These are phyloP conservation scores for Myxozyma neotropica DNA, from an alignment of 805 yeast genomes.

Conservation along the genomic window DNA sequence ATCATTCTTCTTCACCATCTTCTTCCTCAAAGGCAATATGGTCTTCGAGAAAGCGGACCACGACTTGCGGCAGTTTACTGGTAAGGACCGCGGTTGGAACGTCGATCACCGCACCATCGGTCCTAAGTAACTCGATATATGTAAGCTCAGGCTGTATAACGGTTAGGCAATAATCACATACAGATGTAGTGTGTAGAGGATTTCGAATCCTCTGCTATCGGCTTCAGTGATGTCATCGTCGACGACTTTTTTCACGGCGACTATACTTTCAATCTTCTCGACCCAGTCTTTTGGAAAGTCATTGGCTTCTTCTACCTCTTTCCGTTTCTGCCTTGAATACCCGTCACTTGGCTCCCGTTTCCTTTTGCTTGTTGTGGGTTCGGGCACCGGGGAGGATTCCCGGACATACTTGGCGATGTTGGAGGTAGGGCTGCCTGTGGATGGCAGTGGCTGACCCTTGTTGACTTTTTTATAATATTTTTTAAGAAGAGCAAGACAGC, in stretches of 20 bases:
- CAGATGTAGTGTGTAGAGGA: neutral
- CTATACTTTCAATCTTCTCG: neutral
- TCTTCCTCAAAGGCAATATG: slow-evolving; percentile 1
- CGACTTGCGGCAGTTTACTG: neutral
- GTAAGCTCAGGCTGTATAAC: neutral
- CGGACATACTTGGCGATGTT: neutral
- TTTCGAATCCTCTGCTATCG: neutral
- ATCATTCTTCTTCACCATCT: neutral
- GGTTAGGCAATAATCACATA: neutral
- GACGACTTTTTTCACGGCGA: neutral
- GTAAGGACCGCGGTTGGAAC: neutral
- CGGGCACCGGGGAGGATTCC: neutral
- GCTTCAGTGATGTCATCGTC: neutral
- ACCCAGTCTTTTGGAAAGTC: neutral
- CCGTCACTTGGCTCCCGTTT: neutral
- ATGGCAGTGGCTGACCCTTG: neutral
- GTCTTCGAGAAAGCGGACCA: neutral
- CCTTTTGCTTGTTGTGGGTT: neutral
- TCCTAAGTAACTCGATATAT: neutral
- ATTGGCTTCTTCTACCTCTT: neutral
- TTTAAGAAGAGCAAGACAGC: neutral
- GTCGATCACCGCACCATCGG: neutral
- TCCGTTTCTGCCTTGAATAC: neutral
- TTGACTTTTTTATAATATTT: neutral
- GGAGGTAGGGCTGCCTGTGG: neutral